Evolutionary conservation across 2,329 filamentous ascomycete genomes (phyloP).

Genomic region (Ilyonectria destructans): DNA sequence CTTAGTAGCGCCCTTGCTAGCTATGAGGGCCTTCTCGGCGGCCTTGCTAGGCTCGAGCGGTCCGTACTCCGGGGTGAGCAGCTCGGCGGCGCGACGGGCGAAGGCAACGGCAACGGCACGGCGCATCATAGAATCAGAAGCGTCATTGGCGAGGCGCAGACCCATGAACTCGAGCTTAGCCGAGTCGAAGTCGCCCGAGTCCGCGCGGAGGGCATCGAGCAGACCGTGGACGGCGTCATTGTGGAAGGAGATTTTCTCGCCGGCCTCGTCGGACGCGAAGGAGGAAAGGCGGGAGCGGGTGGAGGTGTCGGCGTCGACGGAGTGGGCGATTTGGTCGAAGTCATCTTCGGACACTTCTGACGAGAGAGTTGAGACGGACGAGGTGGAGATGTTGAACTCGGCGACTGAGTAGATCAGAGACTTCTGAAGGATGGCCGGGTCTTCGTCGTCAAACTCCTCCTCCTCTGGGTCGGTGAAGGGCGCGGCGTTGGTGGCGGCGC

Average conservation of each 20-base stretch:
- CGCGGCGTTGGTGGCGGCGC: slow-evolving; percentile 66
- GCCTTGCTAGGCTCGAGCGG: slow-evolving; percentile 75
- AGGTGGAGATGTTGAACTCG: slow-evolving; percentile 68
- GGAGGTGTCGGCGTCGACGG: slow-evolving; percentile 54
- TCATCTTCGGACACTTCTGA: slow-evolving; percentile 78
- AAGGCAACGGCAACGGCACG: slow-evolving; percentile 90
- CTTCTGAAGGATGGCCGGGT: slow-evolving; percentile 68
- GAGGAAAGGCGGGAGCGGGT: slow-evolving; percentile 79
- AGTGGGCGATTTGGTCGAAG: slow-evolving; percentile 74
- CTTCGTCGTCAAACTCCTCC: slow-evolving; percentile 66
- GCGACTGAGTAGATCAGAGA: slow-evolving; percentile 71
- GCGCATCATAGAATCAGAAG: slow-evolving; percentile 90
- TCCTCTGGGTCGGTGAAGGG: slow-evolving; percentile 64
- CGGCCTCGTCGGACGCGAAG: slow-evolving; percentile 82
- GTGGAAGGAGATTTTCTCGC: slow-evolving; percentile 77
- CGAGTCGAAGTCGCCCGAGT: slow-evolving; percentile 84
- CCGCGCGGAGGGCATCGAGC: slow-evolving; percentile 86
- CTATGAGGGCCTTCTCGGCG: slow-evolving; percentile 73
- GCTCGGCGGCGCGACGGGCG: slow-evolving; percentile 83
- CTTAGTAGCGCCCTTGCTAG: slow-evolving; percentile 67
- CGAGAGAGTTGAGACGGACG: slow-evolving; percentile 72
- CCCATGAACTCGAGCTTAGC: slow-evolving; percentile 93
- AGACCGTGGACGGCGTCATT: slow-evolving; percentile 89
- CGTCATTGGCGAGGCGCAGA: slow-evolving; percentile 91
- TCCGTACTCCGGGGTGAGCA: slow-evolving; percentile 69